phyloP scores from a whole-genome alignment of 305 asterid species.

The Vinca major region DNA sequence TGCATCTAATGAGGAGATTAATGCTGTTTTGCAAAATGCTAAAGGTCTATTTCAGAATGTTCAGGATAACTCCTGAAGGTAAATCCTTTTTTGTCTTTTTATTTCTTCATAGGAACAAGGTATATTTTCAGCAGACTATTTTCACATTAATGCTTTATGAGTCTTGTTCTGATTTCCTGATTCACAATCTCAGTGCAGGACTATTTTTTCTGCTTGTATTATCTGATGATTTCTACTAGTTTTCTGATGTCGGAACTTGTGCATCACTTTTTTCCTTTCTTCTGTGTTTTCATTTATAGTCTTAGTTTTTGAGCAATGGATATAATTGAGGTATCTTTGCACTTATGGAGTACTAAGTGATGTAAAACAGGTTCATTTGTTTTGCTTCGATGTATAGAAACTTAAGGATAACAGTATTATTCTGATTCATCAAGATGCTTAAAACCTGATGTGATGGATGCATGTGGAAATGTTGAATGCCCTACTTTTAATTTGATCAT shows the following conservation, averaged over 20 bases:
- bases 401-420: not conserved
- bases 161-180: too few species aligned
- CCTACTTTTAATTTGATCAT: slow-evolving; percentile 9
- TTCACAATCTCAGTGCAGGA: too few species aligned
- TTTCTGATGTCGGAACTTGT: not conserved
- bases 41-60: slow-evolving; percentile 49
- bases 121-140: too few species aligned
- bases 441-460: slow-evolving; percentile 9
- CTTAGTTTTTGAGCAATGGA: too few species aligned
- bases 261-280: slow-evolving; percentile 1
- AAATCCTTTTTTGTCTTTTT: not conserved
- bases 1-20: slow-evolving; percentile 62
- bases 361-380: not conserved
- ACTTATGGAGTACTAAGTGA: not conserved
- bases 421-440: not conserved
- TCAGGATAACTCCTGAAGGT: slow-evolving; percentile 37
- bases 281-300: too few species aligned
- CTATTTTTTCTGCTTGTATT: not conserved
- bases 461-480: slow-evolving; percentile 10
- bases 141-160: too few species aligned
- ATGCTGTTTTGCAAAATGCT: slow-evolving; percentile 56
- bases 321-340: not conserved
- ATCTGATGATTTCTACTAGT: not conserved
- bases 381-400: not conserved
- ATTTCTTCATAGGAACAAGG: not conserved